Evolutionary conservation across 768 basidiomycete species (phyloP).

Genomic region (Clathrus columnatus): DNA sequence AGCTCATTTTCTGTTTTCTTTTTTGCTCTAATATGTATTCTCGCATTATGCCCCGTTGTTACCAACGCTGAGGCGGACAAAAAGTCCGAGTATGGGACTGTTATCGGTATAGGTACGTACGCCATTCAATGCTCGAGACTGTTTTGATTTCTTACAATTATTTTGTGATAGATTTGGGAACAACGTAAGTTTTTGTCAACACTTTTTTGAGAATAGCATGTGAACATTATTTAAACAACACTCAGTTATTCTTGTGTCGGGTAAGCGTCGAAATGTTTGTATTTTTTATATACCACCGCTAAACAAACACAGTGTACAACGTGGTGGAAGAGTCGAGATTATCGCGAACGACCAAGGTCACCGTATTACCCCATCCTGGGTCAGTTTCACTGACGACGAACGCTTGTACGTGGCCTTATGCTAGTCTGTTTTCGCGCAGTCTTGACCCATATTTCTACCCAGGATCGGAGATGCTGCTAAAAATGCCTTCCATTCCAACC

Average conservation of each 20-base stretch:
- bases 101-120: slow-evolving; percentile 13
- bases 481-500: slow-evolving; percentile 40
- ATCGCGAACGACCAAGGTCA: slow-evolving; percentile 17
- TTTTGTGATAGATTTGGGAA: slow-evolving; percentile 8
- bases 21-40: slow-evolving; percentile 1
- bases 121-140: not conserved
- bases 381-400: slow-evolving; percentile 10
- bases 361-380: slow-evolving; percentile 13
- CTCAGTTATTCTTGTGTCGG: slow-evolving; percentile 12
- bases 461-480: slow-evolving; percentile 43
- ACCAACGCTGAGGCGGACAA: not conserved
- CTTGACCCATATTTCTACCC: slow-evolving; percentile 3
- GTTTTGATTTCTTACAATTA: not conserved
- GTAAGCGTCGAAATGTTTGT: not conserved
- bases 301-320: not conserved
- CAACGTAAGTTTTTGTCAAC: slow-evolving; percentile 6
- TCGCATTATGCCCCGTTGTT: slow-evolving; percentile 6
- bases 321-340: slow-evolving; percentile 5
- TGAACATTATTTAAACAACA: not conserved
- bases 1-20: not conserved
- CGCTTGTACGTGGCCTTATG: slow-evolving; percentile 4
- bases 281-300: not conserved
- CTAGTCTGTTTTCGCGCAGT: slow-evolving; percentile 11
- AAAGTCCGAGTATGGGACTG: not conserved
- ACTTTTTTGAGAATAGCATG: not conserved